phyloP scores from a whole-genome alignment of 306 rosid species.

The Crotalaria pallida region DNA sequence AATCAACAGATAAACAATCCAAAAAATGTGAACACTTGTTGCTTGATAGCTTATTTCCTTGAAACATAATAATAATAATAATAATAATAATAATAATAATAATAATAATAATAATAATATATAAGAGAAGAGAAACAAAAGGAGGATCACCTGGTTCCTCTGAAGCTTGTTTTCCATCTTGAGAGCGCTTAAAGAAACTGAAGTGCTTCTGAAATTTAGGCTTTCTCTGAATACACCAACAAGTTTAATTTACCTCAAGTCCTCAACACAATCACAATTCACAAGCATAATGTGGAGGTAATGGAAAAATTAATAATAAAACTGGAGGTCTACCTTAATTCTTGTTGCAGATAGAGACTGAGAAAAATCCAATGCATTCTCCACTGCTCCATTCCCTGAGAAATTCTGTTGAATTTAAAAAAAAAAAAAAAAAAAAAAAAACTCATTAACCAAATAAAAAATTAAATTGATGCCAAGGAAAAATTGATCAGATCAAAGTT shows the following conservation, averaged over 20 bases:
- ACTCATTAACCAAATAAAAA: too few species aligned
- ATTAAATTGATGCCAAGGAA: neutral
- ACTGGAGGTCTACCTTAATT: slow-evolving; percentile 37
- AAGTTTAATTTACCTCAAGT: too few species aligned
- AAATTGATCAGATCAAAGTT: neutral
- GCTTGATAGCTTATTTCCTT: neutral
- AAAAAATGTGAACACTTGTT: neutral
- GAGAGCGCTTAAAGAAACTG: slow-evolving; percentile 38
- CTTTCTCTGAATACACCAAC: slow-evolving; percentile 42
- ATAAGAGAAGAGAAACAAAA: neutral
- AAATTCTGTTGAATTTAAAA: slow-evolving; percentile 41
- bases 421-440: too few species aligned
- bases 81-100: too few species aligned
- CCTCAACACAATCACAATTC: neutral
- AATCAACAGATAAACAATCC: slow-evolving; percentile 9
- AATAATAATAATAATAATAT: too few species aligned
- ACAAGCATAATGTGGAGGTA: slow-evolving; percentile 1
- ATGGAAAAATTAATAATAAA: neutral
- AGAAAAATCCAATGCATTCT: slow-evolving; percentile 42
- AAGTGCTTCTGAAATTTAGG: slow-evolving; percentile 44
- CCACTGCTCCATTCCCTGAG: slow-evolving; percentile 31
- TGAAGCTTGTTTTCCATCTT: slow-evolving; percentile 46
- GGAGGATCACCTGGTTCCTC: slow-evolving; percentile 48
- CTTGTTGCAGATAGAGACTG: slow-evolving; percentile 60
- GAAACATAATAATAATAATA: too few species aligned